phyloP scores from a whole-genome alignment of 371 early-diverging fungal genomes.

The Actinomucor elegans region DNA sequence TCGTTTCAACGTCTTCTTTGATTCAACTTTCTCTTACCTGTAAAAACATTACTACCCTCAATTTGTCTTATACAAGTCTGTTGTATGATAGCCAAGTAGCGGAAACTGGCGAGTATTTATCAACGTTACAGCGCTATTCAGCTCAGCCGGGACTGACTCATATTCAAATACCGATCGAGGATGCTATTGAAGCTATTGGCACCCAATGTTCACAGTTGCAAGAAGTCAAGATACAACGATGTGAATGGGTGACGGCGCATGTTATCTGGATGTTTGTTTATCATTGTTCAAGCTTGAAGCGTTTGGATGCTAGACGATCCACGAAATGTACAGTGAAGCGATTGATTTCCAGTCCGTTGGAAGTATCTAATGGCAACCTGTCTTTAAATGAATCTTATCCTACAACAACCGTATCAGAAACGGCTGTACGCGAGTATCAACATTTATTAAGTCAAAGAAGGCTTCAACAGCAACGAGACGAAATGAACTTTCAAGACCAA shows the following conservation, averaged over 20 bases:
- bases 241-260: constrained; percentile 61
- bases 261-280: constrained; percentile 46
- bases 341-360: constrained; percentile 21
- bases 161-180: constrained; percentile 41
- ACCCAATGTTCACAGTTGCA: constrained; percentile 45
- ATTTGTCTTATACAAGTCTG: constrained; percentile 54
- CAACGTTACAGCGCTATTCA: constrained; percentile 53
- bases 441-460: no score
- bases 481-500: no score
- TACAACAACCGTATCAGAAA: not conserved
- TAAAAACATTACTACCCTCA: constrained; percentile 44
- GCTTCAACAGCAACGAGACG: no score
- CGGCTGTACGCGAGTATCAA: no score
- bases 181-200: constrained; percentile 49
- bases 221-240: constrained; percentile 50
- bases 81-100: constrained; percentile 46
- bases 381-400: no score
- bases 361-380: no score
- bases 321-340: constrained; percentile 41
- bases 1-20: constrained; percentile 58
- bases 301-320: constrained; percentile 49
- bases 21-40: constrained; percentile 51
- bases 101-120: constrained; percentile 65
- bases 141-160: constrained; percentile 55
- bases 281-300: constrained; percentile 37